A percentile compares a stretch with the other conserved stretches of the same genome.
Conservation (phyloP, 176 grass and related monocot species). For the Sorghum bicolor region DNA sequence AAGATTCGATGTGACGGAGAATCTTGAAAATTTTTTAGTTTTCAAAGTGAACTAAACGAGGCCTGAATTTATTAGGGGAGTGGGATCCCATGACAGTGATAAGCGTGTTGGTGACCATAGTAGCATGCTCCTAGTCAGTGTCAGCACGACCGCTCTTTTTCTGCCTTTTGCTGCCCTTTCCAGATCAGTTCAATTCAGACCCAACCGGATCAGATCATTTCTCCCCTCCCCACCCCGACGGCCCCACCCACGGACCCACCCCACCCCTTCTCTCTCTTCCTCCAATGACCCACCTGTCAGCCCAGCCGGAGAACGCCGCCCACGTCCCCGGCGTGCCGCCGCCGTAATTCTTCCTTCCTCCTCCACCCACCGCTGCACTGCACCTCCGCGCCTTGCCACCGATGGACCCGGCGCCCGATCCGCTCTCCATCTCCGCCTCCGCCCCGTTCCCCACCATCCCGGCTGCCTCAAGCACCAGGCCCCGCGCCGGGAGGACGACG, state of each 20-base stretch:
- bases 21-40: no score
- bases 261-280: not conserved
- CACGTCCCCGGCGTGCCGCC: slow-evolving; percentile 28
- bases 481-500: slow-evolving; percentile 20
- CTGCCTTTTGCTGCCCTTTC: not conserved
- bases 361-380: not conserved
- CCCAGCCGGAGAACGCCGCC: slow-evolving; percentile 12
- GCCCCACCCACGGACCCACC: not conserved
- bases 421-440: slow-evolving; percentile 19
- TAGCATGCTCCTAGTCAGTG: not conserved
- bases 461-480: slow-evolving; percentile 15
- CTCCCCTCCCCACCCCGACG: not conserved
- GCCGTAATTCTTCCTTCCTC: not conserved
- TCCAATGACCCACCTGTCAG: slow-evolving; percentile 9
- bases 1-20: no score
- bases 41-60: no score
- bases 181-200: not conserved
- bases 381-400: not conserved
- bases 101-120: not conserved
- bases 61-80: no score
- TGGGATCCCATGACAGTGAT: slow-evolving; percentile 16
- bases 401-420: slow-evolving; percentile 45
- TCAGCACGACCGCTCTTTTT: not conserved
- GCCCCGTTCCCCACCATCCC: slow-evolving; percentile 56
- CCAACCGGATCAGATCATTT: slow-evolving; percentile 27